A percentile compares a stretch with the other conserved stretches of the same genome.
Conservation (phyloP, 2,329 filamentous ascomycete genomes). For the Colletotrichum sp. region DNA sequence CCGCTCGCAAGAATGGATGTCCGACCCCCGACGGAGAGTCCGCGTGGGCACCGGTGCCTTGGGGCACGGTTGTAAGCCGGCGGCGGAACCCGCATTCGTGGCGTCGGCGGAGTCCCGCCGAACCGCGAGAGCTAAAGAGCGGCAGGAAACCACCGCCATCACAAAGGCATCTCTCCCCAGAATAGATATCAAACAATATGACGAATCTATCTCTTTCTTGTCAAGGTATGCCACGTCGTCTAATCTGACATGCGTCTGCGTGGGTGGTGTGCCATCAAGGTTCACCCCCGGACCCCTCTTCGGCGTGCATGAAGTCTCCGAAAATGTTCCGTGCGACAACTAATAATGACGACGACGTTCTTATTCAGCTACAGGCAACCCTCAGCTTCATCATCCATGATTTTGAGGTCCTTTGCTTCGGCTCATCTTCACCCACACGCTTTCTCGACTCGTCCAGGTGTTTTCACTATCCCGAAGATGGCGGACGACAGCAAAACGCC, state of each 20-base stretch:
- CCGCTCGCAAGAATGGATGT: not conserved
- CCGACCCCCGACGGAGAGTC: not conserved
- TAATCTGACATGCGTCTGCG: not conserved
- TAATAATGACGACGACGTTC: not conserved
- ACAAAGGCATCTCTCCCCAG: not conserved
- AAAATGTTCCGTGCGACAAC: not conserved
- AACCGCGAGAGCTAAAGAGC: not conserved
- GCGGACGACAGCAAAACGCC: not conserved
- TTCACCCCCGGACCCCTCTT: not conserved
- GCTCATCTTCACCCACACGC: not conserved
- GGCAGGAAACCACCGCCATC: not conserved
- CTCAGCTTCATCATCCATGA: not conserved
- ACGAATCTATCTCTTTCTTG: not conserved
- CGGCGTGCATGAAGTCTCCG: not conserved
- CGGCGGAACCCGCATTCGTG: not conserved
- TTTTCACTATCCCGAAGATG: not conserved
- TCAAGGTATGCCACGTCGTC: not conserved
- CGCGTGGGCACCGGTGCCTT: not conserved
- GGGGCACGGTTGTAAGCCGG: not conserved
- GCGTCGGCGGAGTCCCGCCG: not conserved
- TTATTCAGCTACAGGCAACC: not conserved
- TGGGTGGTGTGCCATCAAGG: not conserved
- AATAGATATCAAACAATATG: not conserved
- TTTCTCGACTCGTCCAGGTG: not conserved
- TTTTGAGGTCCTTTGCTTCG: fast-evolving